Evolutionary conservation across 768 basidiomycete species (phyloP).

Genomic region (Podaxis pistillaris): DNA sequence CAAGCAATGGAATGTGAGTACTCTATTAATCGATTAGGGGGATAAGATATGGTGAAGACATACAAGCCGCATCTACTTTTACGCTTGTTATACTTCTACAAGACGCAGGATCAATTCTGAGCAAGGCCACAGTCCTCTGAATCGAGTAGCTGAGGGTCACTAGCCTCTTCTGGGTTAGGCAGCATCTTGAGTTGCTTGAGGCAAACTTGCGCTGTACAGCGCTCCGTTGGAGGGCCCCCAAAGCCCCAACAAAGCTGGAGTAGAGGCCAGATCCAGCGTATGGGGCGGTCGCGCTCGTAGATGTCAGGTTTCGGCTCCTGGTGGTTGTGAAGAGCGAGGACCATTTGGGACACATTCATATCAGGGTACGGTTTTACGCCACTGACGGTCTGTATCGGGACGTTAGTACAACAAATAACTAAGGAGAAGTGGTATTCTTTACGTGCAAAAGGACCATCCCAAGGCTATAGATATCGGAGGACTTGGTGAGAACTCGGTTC

Average conservation of each 20-base stretch:
- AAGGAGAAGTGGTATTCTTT: not conserved
- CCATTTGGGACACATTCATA: not conserved
- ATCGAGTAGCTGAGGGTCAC: not conserved
- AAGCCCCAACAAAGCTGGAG: not conserved
- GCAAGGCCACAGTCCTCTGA: not conserved
- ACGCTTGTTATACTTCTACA: not conserved
- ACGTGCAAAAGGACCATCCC: slow-evolving; percentile 10
- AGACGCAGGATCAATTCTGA: not conserved
- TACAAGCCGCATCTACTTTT: not conserved
- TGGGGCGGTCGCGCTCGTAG: not conserved
- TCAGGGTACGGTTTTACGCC: not conserved
- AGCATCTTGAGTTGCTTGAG: not conserved
- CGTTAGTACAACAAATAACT: not conserved
- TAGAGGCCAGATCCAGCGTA: not conserved
- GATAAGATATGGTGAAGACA: not conserved
- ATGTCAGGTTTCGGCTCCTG: not conserved
- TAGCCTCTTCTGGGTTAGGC: not conserved
- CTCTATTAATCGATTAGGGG: not conserved
- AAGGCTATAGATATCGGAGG: slow-evolving; percentile 5
- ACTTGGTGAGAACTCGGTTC: not conserved
- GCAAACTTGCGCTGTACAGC: not conserved
- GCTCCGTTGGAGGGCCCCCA: not conserved
- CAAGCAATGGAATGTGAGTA: not conserved
- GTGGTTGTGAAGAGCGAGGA: not conserved
- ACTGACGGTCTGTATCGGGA: not conserved